These are phyloP conservation scores for Mycena sp. DNA, from an alignment of 1,284 basidiomycete genomes.

Conservation along the genomic window DNA sequence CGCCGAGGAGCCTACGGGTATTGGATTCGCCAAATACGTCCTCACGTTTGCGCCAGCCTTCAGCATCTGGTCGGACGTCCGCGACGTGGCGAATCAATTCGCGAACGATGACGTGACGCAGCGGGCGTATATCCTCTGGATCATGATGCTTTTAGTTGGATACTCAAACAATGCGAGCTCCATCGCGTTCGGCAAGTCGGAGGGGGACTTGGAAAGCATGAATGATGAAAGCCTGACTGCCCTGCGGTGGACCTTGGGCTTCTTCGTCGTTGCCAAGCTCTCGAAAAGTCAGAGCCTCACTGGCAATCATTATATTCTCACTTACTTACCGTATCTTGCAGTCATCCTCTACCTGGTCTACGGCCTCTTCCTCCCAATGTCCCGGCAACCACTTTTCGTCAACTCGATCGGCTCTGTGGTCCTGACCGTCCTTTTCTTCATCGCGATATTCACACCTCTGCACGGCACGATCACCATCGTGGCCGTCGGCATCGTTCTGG, in stretches of 20 bases:
- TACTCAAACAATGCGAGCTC: slow-evolving; percentile 49
- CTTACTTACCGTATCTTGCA: slow-evolving; percentile 21
- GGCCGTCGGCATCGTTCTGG: slow-evolving; percentile 5
- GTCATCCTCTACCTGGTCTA: slow-evolving; percentile 39
- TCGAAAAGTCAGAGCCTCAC: slow-evolving; percentile 29
- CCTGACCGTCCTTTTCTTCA: slow-evolving; percentile 32
- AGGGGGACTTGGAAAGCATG: not conserved
- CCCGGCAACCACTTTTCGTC: slow-evolving; percentile 31
- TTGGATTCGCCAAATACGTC: slow-evolving; percentile 34
- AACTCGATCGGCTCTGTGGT: not conserved
- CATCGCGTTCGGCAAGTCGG: slow-evolving; percentile 35
- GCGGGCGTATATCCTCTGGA: slow-evolving; percentile 44
- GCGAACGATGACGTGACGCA: slow-evolving; percentile 43
- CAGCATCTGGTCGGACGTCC: slow-evolving; percentile 47
- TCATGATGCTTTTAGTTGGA: slow-evolving; percentile 45
- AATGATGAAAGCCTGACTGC: slow-evolving; percentile 20
- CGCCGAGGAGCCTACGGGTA: slow-evolving; percentile 32
- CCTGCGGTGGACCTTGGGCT: slow-evolving; percentile 33
- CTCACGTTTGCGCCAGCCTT: slow-evolving; percentile 44
- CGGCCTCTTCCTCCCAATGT: slow-evolving; percentile 39
- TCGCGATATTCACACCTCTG: slow-evolving; percentile 39
- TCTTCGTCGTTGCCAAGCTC: slow-evolving; percentile 42
- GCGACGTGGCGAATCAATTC: slow-evolving; percentile 43
- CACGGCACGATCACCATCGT: slow-evolving; percentile 21
- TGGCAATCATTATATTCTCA: slow-evolving; percentile 19